Evolutionary conservation across 768 basidiomycete species (phyloP), one percentile per base, ranked within the genome.

Genomic region (Pleurotus pulmonarius): DNA sequence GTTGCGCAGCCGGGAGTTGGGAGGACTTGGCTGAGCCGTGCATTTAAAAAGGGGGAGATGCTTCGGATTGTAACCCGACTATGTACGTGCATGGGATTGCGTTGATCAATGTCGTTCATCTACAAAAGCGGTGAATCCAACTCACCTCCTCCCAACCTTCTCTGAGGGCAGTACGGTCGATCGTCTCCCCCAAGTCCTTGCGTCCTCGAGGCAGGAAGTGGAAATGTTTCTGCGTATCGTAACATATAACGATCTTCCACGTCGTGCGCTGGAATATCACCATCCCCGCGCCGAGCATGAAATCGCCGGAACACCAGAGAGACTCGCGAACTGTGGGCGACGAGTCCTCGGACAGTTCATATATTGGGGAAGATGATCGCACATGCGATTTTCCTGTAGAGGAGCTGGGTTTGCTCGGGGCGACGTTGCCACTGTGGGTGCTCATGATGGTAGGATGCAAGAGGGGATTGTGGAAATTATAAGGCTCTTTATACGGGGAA

Each of bases 141-240:
- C 70, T 43, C 56, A 83, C 85, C 79, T 87, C 86, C 64, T 88
- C 86, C 63, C 83, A 82, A 3, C 82, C 86, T 69, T 87, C 86
- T 46, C 87, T 70, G 40, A 87, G 65, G 0, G 82, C 86, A 0
- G 86, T 64, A 46, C 76, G 65, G 63, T 87, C 85, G 22, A 87
- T 65, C 2, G 77, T 78, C 70, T 89, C 86, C 4, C 84, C 85
- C 0, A 81, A 60, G 64, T 89, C 86, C 66, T 87, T 89, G 45
- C 87, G 68, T 4, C 87, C 86, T 49, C 76, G 76, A 0, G 86
- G 86, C 2, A 87, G 71, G 64, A 87, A 85, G 78, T 78, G 87
- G 22, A 69, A 65, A 5, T 70, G 63, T 26, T 54, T 56, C 38
- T 59, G 41, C 0, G 59, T 63, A 49, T 84, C 81, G 49, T 75